Evolutionary conservation across 306 rosid species (phyloP), one percentile per base, ranked within the genome.

Genomic region (Geum urbanum): DNA sequence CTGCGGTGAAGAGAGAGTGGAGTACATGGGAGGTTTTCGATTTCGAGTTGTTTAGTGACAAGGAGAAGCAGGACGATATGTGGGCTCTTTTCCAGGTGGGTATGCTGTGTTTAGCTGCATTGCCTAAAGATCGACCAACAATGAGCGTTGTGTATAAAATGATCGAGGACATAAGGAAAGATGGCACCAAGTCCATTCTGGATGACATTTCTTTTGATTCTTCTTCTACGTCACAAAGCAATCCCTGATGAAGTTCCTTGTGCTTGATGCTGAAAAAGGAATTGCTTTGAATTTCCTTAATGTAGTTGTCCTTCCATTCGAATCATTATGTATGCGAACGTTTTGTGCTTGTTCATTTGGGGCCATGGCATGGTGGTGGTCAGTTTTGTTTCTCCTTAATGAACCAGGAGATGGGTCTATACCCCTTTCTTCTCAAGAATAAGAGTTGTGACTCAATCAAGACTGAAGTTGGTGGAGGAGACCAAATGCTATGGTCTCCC

Each of bases 141-240:
- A 79, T 74, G 76, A 43, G 35, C 41, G 24, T 70, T 37, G 78
- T 79, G 67, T 39, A 44, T 51, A 60, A 50, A 50, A 79, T 79
- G 83, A 74, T 79, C 7, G 61, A 74, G 12, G 65, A 69, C 43
- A 70, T 79, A 8, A 7, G 66, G 54, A 46, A 54, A 27, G 64
- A 50, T 35, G 48, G 49, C 40, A 44, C 39, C 3, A 72, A 44
- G 44, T 64, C 52, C 16, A 66, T 53, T 32, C 47, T 76, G 39
- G 80, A 71, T 54, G 72, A 64, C 32, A 70, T 63, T 22, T 32
- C 74, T 7, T 63, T n/a, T 43, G 74, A 18, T 44, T 51, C 52
- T 7, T 67, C 70, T 16, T 67, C 74, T 20, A 18, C 63, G 18
- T 60, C 70, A 19, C 35, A 37, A 46, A 52, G 44, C 48, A 63